Conservation (phyloP, 1,284 basidiomycete species). For the Boletus smithii region DNA sequence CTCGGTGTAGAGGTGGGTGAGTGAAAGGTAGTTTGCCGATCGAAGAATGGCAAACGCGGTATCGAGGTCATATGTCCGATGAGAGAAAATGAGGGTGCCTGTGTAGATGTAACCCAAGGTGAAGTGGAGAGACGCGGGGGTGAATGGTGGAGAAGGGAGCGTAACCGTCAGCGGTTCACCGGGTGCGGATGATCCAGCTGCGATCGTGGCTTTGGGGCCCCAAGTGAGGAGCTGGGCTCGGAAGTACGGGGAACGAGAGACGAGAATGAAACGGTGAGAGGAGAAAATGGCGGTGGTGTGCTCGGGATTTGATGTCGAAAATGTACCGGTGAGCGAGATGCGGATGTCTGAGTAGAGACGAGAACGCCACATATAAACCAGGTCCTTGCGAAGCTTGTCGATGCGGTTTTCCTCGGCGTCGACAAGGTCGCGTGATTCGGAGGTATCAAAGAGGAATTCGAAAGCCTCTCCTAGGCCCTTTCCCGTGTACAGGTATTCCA, state of each 20-base stretch:
- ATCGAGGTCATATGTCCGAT: conserved; percentile 87
- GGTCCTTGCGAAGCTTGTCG: conserved; percentile 86
- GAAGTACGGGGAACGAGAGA: conserved; percentile 88
- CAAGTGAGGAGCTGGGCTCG: conserved; percentile 64
- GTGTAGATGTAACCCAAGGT: conserved; percentile 93
- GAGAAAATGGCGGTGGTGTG: conserved; percentile 80
- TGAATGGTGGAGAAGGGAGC: conserved; percentile 91
- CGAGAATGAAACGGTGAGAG: conserved; percentile 89
- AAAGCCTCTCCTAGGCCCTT: conserved; percentile 85
- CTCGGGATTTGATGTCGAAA: conserved; percentile 59
- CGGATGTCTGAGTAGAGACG: conserved; percentile 88
- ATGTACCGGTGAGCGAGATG: conserved; percentile 69
- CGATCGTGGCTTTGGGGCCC: conserved; percentile 38
- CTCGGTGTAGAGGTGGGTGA: conserved; percentile 76
- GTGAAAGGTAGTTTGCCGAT: conserved; percentile 77
- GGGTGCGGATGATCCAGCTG: conserved; percentile 19
- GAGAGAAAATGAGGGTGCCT: conserved; percentile 90
- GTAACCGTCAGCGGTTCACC: conserved; percentile 57
- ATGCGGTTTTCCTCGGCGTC: conserved; percentile 66
- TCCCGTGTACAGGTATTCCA: conserved; percentile 90
- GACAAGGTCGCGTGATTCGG: conserved; percentile 43
- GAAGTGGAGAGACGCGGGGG: conserved; percentile 91
- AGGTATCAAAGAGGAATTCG: conserved; percentile 82
- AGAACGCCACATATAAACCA: conserved; percentile 95
- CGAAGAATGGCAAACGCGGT: conserved; percentile 90